phyloP scores from a whole-genome alignment of 768 basidiomycete genomes.

The Hirschioporus abietinus region DNA sequence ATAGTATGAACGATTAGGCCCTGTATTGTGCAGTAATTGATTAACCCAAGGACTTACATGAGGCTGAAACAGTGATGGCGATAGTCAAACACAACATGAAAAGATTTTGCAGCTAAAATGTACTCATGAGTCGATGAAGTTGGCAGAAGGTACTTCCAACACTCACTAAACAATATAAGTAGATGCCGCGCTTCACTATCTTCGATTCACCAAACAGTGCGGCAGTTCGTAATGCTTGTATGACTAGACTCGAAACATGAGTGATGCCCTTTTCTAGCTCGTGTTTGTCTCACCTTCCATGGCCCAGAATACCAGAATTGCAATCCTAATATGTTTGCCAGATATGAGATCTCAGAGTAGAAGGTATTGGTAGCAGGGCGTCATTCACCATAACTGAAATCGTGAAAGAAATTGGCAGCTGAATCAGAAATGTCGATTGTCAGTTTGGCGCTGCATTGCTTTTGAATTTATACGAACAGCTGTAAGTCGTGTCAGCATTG shows the following conservation, averaged over 20 bases:
- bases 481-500: background rate
- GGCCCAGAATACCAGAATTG: background rate
- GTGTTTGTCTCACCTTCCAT: background rate
- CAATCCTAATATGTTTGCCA: background rate
- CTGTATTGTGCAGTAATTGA: background rate
- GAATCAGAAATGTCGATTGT: background rate
- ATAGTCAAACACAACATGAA: background rate
- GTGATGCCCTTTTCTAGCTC: background rate
- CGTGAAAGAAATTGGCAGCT: background rate
- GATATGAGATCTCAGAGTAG: background rate
- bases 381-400: background rate
- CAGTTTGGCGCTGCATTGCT: background rate
- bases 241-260: slow-evolving; percentile 1
- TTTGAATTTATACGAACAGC: background rate
- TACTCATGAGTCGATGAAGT: background rate
- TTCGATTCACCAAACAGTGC: slow-evolving; percentile 7
- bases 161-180: background rate
- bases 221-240: slow-evolving; percentile 9
- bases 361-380: background rate
- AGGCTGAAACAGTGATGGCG: background rate
- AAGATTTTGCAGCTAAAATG: background rate
- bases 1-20: background rate
- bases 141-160: background rate
- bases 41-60: background rate
- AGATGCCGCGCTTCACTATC: slow-evolving; percentile 1